phyloP scores from a whole-genome alignment of 495 filamentous ascomycete genomes.

The Cryomyces minteri region DNA sequence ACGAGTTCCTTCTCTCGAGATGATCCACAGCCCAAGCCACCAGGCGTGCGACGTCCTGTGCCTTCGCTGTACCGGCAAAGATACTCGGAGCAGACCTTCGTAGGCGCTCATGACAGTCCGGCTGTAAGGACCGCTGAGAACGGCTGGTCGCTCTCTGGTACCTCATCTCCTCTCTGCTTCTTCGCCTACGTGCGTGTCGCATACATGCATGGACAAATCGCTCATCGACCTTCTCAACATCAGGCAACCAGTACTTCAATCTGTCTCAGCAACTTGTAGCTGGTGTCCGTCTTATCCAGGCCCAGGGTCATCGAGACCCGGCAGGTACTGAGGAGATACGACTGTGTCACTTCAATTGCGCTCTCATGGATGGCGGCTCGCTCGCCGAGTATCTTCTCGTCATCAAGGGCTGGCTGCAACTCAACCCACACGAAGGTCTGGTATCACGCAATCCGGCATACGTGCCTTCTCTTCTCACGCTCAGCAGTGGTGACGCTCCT shows the following conservation, averaged over 20 bases:
- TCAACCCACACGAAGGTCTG: slow-evolving; percentile 2
- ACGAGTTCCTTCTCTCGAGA: no score
- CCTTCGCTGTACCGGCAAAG: background rate
- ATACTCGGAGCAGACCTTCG: slow-evolving; percentile 7
- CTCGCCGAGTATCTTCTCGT: slow-evolving; percentile 1
- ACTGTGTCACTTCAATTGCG: slow-evolving; percentile 8
- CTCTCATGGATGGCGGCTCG: slow-evolving; percentile 7
- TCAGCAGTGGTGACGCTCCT: slow-evolving; percentile 4
- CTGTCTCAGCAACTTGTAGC: slow-evolving; percentile 2
- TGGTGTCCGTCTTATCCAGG: slow-evolving; percentile 5
- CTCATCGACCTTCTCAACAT: background rate
- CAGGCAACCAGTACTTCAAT: slow-evolving; percentile 8
- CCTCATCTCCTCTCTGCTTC: background rate
- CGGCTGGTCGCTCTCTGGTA: slow-evolving; percentile 3
- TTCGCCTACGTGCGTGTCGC: background rate
- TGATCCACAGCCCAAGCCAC: slow-evolving; percentile 3
- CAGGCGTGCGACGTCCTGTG: background rate
- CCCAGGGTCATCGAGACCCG: slow-evolving; percentile 5
- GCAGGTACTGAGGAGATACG: slow-evolving; percentile 1
- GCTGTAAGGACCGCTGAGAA: slow-evolving; percentile 4
- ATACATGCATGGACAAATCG: background rate
- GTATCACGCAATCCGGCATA: background rate
- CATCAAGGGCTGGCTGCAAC: slow-evolving; percentile 1
- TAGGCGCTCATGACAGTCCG: slow-evolving; percentile 4
- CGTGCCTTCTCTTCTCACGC: background rate